phyloP scores from a whole-genome alignment of 2,329 filamentous ascomycete genomes.

The Scedosporium boydii region DNA sequence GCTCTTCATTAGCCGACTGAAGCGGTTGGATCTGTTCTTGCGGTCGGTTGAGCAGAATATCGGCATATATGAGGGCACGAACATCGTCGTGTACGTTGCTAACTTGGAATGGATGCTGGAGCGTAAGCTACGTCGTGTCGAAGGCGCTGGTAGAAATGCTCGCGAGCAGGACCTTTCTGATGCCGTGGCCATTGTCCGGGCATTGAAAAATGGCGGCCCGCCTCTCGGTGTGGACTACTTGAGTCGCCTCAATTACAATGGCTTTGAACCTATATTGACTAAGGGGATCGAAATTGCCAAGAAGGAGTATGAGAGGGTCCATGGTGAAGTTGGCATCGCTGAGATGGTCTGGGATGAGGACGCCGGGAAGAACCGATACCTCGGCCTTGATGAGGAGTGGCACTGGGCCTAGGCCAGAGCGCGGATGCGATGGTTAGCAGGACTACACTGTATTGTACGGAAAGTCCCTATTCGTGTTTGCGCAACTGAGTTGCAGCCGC shows the following conservation, averaged over 20 bases:
- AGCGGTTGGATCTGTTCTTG: slow-evolving; percentile 14
- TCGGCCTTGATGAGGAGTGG: no score
- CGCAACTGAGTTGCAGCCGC: no score
- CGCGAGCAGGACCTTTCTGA: slow-evolving; percentile 7
- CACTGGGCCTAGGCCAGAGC: no score
- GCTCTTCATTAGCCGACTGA: slow-evolving; percentile 11
- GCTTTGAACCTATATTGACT: not conserved
- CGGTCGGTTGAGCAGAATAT: slow-evolving; percentile 15
- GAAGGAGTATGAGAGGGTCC: not conserved
- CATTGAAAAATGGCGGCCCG: not conserved
- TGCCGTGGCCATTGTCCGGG: slow-evolving; percentile 8
- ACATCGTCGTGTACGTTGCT: slow-evolving; percentile 16
- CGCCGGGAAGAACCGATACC: not conserved
- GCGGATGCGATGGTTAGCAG: no score
- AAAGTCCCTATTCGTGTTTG: no score
- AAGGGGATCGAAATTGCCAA: not conserved
- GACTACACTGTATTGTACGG: no score
- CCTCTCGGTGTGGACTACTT: not conserved
- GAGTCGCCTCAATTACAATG: not conserved
- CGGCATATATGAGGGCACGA: slow-evolving; percentile 12
- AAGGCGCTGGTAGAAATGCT: slow-evolving; percentile 6
- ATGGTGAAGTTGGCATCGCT: not conserved
- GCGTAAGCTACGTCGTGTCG: slow-evolving; percentile 16
- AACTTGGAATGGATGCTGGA: slow-evolving; percentile 17
- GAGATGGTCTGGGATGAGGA: not conserved